Conservation (phyloP, 768 basidiomycete species). For the Xerocomellus amylosporus region DNA sequence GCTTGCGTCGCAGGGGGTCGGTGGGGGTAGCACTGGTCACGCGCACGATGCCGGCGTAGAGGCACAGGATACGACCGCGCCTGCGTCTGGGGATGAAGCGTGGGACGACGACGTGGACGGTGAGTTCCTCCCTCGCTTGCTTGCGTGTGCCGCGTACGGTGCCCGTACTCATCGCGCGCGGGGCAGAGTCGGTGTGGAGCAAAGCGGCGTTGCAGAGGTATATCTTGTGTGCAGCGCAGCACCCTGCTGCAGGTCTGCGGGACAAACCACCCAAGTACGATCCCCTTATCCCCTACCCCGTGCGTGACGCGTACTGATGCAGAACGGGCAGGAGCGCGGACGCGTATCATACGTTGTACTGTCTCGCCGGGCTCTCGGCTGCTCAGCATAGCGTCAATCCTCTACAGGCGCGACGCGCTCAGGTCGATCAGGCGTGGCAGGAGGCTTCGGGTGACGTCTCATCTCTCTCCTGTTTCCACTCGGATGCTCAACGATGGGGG, state of each 20-base stretch:
- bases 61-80: background rate
- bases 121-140: constrained; percentile 27
- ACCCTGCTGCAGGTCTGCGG: constrained; percentile 79
- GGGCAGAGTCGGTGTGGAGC: constrained; percentile 54
- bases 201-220: constrained; percentile 81
- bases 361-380: constrained; percentile 82
- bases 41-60: background rate
- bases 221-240: constrained; percentile 81
- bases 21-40: constrained; percentile 21
- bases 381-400: constrained; percentile 78
- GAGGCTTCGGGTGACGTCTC: constrained; percentile 17
- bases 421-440: constrained; percentile 41
- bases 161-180: background rate
- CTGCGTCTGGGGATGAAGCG: constrained; percentile 31
- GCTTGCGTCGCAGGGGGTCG: constrained; percentile 56
- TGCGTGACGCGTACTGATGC: background rate
- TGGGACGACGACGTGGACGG: constrained; percentile 80
- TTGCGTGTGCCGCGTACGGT: background rate
- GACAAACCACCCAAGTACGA: constrained; percentile 94
- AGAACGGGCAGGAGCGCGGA: constrained; percentile 64
- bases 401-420: constrained; percentile 36
- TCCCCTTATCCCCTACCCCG: background rate
- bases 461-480: background rate
- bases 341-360: constrained; percentile 93
- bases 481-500: constrained; percentile 10